Evolutionary conservation across 129 eudicot genomes (phyloP).

Genomic region (Chrysanthemum makinoi): DNA sequence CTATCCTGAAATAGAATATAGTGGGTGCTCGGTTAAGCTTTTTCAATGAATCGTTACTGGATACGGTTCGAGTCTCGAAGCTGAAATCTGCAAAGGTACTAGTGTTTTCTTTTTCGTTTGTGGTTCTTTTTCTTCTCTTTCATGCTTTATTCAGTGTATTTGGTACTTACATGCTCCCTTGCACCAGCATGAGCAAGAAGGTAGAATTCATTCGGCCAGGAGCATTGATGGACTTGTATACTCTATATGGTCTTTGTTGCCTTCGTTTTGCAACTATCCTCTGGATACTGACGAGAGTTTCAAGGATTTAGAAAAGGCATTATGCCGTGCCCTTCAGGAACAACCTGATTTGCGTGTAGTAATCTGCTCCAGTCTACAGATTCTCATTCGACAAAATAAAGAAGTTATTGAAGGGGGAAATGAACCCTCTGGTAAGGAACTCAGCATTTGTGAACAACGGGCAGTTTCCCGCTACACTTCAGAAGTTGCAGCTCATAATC

Average conservation of each 20-base stretch:
- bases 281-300: conserved; percentile 73
- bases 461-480: no score
- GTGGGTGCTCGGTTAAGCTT: conserved; percentile 81
- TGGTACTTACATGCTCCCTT: conserved; percentile 15
- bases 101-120: neutral
- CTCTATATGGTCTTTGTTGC: conserved; percentile 84
- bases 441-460: no score
- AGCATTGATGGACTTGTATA: conserved; percentile 73
- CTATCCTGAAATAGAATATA: conserved; percentile 75
- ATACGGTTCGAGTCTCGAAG: conserved; percentile 49
- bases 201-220: conserved; percentile 61
- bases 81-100: conserved; percentile 69
- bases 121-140: neutral
- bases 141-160: conserved; percentile 1
- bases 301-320: conserved; percentile 54
- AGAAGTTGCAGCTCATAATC: no score
- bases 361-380: conserved; percentile 85
- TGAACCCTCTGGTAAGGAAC: no score
- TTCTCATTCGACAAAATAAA: conserved; percentile 51
- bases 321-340: conserved; percentile 52
- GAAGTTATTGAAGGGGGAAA: no score
- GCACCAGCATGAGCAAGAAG: conserved; percentile 68
- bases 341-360: conserved; percentile 60
- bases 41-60: conserved; percentile 55
- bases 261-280: conserved; percentile 94